phyloP scores from a whole-genome alignment of 805 yeast species.

The Teunomyces barrocoloradensis region DNA sequence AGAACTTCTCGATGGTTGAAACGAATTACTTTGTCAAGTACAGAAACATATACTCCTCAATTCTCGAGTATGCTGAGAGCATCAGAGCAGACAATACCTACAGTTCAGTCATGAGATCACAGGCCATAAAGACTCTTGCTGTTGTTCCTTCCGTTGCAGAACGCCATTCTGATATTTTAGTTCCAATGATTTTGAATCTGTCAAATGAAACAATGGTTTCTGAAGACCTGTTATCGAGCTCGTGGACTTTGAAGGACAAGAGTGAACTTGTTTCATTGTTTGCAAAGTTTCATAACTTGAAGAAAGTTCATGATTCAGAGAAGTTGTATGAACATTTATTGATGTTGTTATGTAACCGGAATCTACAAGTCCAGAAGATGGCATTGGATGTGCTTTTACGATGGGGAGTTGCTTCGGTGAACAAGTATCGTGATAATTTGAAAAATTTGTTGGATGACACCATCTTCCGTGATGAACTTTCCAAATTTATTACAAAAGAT shows the following conservation, averaged over 20 bases:
- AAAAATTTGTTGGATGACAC: conserved; percentile 77
- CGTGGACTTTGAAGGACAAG: conserved; percentile 53
- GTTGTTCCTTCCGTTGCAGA: conserved; percentile 71
- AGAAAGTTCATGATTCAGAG: conserved; percentile 49
- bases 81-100: conserved; percentile 35
- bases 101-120: conserved; percentile 50
- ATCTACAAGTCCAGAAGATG: conserved; percentile 60
- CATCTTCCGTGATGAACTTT: conserved; percentile 79
- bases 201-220: conserved; percentile 16
- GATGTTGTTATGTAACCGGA: conserved; percentile 58
- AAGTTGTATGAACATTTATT: conserved; percentile 54
- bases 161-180: conserved; percentile 50
- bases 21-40: conserved; percentile 26
- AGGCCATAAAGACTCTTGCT: conserved; percentile 55
- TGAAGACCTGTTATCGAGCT: conserved; percentile 17
- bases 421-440: conserved; percentile 71
- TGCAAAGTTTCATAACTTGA: conserved; percentile 61
- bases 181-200: conserved; percentile 53
- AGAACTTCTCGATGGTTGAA: conserved; percentile 31
- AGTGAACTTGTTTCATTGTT: conserved; percentile 60
- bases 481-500: conserved; percentile 52
- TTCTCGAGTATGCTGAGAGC: conserved; percentile 35
- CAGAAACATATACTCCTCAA: conserved; percentile 28
- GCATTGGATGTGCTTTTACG: conserved; percentile 71
- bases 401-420: conserved; percentile 55